Percentiles rank a stretch among this genome's conserved stretches.
Conservation (phyloP, 1,284 basidiomycete genomes). For the Apiotrichum siamense region DNA sequence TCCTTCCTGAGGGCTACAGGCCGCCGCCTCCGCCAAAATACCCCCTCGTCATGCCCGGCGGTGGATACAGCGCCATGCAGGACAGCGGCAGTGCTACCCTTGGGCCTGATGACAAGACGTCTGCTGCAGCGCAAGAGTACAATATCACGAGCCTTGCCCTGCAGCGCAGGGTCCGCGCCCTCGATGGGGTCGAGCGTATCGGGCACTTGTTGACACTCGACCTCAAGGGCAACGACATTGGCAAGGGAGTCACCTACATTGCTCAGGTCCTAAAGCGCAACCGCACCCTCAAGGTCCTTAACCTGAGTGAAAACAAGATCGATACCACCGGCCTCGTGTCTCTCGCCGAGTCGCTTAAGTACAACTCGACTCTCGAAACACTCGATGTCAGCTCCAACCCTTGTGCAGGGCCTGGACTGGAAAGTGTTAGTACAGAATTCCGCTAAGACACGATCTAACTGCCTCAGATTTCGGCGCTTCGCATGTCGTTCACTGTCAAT, state of each 20-base stretch:
- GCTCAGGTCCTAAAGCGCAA: conserved; percentile 95
- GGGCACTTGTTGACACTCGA: conserved; percentile 84
- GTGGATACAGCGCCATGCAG: conserved; percentile 32
- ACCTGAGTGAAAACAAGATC: conserved; percentile 88
- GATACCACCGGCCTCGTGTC: conserved; percentile 72
- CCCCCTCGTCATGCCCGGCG: conserved; percentile 30
- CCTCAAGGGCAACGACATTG: conserved; percentile 82
- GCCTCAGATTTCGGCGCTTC: conserved; percentile 70
- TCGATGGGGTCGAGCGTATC: conserved; percentile 75
- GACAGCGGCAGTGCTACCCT: conserved; percentile 18
- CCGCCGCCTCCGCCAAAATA: conserved; percentile 32
- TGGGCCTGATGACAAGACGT: neutral
- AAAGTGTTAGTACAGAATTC: conserved; percentile 60
- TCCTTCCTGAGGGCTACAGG: conserved; percentile 44
- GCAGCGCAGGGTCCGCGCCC: conserved; percentile 65
- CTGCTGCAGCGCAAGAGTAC: conserved; percentile 10
- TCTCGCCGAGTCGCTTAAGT: conserved; percentile 92
- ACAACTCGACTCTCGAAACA: conserved; percentile 88
- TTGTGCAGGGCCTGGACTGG: conserved; percentile 76
- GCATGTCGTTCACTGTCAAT: conserved; percentile 89
- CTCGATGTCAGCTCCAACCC: conserved; percentile 90
- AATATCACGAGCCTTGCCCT: conserved; percentile 38
- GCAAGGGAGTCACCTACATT: conserved; percentile 80
- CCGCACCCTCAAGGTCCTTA: conserved; percentile 86
- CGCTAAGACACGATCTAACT: neutral